Conservation (phyloP, 1,284 basidiomycete genomes). For the Marasmius fiardii region DNA sequence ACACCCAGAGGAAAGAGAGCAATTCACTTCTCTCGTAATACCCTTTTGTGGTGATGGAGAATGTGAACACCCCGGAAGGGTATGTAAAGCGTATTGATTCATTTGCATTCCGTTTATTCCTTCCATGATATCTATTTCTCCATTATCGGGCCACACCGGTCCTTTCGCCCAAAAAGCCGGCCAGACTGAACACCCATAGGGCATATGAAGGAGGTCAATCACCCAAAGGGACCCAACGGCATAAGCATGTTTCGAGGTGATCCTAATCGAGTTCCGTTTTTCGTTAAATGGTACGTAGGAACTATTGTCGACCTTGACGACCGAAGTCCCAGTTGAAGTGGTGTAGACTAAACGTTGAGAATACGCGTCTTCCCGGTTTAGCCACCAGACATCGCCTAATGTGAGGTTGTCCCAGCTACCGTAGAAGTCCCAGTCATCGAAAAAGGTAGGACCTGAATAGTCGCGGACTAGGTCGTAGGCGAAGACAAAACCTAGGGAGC, state of each 20-base stretch:
- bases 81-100: conserved; percentile 47
- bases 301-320: conserved; percentile 60
- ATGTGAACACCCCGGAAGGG: conserved; percentile 31
- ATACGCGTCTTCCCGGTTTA: conserved; percentile 42
- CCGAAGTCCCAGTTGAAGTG: conserved; percentile 46
- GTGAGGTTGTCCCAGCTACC: conserved; percentile 52
- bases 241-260: conserved; percentile 46
- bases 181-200: conserved; percentile 57
- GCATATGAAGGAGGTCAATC: conserved; percentile 58
- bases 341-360: conserved; percentile 51
- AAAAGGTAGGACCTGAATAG: conserved; percentile 41
- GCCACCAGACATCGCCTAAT: conserved; percentile 47
- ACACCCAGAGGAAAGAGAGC: conserved; percentile 48
- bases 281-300: conserved; percentile 48
- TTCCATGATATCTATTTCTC: conserved; percentile 60
- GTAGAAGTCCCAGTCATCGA: conserved; percentile 51
- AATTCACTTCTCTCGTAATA: conserved; percentile 33
- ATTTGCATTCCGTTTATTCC: conserved; percentile 38
- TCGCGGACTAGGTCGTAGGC: conserved; percentile 27
- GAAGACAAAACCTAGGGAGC: not conserved
- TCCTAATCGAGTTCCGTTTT: conserved; percentile 56
- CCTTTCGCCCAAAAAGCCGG: conserved; percentile 56
- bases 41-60: conserved; percentile 34
- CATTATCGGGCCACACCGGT: conserved; percentile 49
- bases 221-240: conserved; percentile 55